Base-by-base conservation (phyloP, 2,329 filamentous ascomycete species). In the Chrysoporthe deuterocubensis region DNA sequence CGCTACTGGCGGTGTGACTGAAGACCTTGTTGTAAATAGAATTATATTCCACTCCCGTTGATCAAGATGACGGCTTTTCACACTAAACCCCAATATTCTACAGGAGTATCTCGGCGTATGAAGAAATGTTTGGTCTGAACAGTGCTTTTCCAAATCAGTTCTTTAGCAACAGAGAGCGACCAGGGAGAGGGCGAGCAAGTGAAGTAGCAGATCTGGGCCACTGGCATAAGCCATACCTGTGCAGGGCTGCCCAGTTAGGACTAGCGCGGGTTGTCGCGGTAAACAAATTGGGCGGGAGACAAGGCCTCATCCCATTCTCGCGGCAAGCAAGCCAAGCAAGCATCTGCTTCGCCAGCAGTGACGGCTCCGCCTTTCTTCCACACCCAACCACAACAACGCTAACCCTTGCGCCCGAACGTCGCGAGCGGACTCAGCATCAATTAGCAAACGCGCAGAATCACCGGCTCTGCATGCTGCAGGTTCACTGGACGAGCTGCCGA, bases 381-480 rank as follows among this genome's bases (percentile, higher is more conserved):
- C 16, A 6, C 59, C n/a, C 9, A 8, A 40, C 18, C 26, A 32
- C 42, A 44, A 59, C 54, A 46, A 46, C 64, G 26, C 26, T 26
- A 66, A 68, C 67, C 40, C 62, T 62, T 57, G 48, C 40, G 34
- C 37, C 57, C 21, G 3, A 21, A 18, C 56, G 37, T 65, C 54
- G 59, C 54, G 46, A 65, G 59, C 68, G 46, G 48, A 18, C 37
- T 21, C 68, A 67, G 68, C 65, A 69, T 69, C 57, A 62, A 65
- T 69, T 69, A 69, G 52, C 8, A 67, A 67, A 62, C 65, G 67
- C 67, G 67, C 61, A 60, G 34, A 54, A 61, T 58, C 46, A 61
- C 56, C 37, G 42, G 64, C 65, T 58, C 32, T 50, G 32, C 56
- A 67, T 64, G 64, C 48, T 57, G 34, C 48, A 62, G 18, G 48